These are phyloP conservation scores for Nicotiana undulata DNA, from an alignment of 257 asterid species.

Conservation along the genomic window DNA sequence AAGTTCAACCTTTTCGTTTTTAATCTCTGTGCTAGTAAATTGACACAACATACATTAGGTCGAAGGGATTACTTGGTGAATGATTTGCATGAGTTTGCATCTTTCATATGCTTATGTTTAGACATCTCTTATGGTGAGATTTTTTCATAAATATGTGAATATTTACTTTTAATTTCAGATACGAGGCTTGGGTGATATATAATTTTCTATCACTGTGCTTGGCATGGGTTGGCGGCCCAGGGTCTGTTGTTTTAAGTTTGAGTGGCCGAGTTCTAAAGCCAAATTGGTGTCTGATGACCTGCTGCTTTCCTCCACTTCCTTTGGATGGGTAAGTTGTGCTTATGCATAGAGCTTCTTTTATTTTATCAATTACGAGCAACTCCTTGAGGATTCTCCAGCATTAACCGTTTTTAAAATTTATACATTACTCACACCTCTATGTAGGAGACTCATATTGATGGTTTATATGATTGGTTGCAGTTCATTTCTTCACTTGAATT, in stretches of 20 bases:
- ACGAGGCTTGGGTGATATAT: slow-evolving; percentile 99
- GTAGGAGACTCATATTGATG: not conserved
- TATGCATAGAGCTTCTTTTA: not conserved
- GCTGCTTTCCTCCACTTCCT: slow-evolving; percentile 85
- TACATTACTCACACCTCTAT: not conserved
- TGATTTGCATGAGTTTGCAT: not conserved
- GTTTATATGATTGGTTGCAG: not conserved
- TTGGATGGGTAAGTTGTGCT: slow-evolving; percentile 77
- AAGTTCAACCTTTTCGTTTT: not conserved
- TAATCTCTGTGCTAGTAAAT: not conserved
- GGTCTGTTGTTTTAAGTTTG: slow-evolving; percentile 90
- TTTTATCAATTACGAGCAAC: not conserved
- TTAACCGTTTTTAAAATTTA: not conserved
- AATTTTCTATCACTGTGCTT: slow-evolving; percentile 93
- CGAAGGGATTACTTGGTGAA: not conserved
- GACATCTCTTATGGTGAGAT: not conserved
- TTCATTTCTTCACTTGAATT: not conserved
- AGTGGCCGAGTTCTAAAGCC: slow-evolving; percentile 79
- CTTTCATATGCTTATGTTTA: not conserved
- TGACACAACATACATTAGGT: not conserved
- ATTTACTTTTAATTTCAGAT: slow-evolving; percentile 41
- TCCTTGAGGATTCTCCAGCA: not conserved
- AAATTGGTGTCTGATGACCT: slow-evolving; percentile 90
- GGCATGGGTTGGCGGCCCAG: slow-evolving; percentile 99
- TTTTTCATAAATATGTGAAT: not conserved